Conservation (phyloP, 1,284 basidiomycete genomes). For the Exsudoporus floridanus region DNA sequence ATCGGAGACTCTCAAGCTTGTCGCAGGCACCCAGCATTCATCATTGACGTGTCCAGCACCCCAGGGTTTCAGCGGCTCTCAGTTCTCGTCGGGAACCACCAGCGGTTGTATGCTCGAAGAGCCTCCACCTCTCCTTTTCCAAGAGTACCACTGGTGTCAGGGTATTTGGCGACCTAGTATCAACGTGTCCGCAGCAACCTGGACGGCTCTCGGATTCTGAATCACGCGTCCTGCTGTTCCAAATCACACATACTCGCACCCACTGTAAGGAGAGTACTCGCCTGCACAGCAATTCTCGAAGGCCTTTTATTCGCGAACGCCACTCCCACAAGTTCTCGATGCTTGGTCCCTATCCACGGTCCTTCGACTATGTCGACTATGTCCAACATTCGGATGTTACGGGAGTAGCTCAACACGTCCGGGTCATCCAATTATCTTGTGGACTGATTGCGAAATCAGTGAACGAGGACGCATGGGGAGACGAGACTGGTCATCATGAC, state of each 20-base stretch:
- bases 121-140: background rate
- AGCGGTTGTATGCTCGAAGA: background rate
- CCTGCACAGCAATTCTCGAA: background rate
- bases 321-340: slow-evolving; percentile 3
- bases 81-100: background rate
- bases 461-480: background rate
- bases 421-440: background rate
- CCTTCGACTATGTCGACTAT: background rate
- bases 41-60: background rate
- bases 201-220: background rate
- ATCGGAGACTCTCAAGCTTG: background rate
- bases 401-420: background rate
- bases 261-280: slow-evolving; percentile 5
- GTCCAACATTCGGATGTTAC: background rate
- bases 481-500: background rate
- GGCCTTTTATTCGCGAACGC: background rate
- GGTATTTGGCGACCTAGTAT: background rate
- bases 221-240: background rate
- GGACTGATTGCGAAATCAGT: background rate
- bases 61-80: background rate
- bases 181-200: background rate
- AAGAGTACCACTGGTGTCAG: background rate
- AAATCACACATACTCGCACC: background rate
- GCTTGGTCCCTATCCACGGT: background rate
- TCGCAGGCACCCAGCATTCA: background rate